Conservation (phyloP, 306 rosid genomes). For the Trifolium fragiferum region DNA sequence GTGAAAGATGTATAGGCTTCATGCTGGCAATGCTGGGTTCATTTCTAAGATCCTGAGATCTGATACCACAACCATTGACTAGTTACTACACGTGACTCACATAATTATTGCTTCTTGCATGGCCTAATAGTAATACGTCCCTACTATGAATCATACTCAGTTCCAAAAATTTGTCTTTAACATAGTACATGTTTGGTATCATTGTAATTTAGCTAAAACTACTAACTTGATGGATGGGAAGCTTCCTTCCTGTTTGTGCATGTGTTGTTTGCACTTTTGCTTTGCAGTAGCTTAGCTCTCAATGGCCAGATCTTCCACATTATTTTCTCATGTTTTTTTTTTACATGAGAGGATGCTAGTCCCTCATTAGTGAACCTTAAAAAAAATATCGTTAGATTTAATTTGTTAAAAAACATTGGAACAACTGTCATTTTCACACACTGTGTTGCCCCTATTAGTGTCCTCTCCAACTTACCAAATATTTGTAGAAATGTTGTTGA, state of each 20-base stretch:
- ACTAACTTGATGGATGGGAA: neutral
- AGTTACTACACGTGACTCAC: neutral
- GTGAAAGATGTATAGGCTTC: neutral
- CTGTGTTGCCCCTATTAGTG: too few relatives aligned
- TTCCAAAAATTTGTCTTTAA: neutral
- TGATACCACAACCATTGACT: neutral
- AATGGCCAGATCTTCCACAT: too few relatives aligned
- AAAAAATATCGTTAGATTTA: too few relatives aligned
- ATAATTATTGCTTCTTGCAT: neutral
- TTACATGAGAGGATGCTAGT: too few relatives aligned
- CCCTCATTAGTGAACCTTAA: too few relatives aligned
- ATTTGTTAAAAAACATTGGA: too few relatives aligned
- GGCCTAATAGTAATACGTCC: neutral
- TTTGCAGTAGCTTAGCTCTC: neutral
- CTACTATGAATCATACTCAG: neutral
- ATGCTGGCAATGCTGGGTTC: neutral
- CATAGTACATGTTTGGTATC: too few relatives aligned
- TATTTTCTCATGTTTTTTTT: too few relatives aligned
- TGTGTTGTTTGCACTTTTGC: neutral
- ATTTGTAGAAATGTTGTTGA: too few relatives aligned
- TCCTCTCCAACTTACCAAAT: too few relatives aligned
- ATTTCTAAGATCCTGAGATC: neutral
- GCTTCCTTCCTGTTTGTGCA: neutral
- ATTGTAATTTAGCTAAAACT: neutral
- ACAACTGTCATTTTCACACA: too few relatives aligned